These are phyloP conservation scores for Phytopythium mirpurense DNA, from an alignment of 352 stramenopile species.

Conservation along the genomic window DNA sequence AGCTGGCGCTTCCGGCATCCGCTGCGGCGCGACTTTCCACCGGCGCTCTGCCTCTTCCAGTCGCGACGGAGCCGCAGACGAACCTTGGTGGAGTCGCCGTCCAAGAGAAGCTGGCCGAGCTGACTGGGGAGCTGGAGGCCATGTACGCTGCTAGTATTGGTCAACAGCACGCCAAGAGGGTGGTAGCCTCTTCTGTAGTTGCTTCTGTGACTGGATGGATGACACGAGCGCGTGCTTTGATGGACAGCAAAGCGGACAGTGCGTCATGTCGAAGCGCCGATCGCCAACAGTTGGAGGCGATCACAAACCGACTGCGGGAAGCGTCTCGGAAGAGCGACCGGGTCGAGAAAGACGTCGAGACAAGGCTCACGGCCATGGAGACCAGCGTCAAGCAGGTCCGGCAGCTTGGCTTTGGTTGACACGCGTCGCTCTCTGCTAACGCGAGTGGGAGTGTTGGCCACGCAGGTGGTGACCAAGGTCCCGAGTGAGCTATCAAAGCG, in stretches of 20 bases:
- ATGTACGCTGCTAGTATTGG: slow-evolving; percentile 28
- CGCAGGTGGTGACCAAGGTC: slow-evolving; percentile 42
- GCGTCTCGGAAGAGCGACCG: slow-evolving; percentile 31
- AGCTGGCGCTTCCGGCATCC: slow-evolving; percentile 43
- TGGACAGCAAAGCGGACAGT: slow-evolving; percentile 32
- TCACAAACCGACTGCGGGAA: slow-evolving; percentile 56
- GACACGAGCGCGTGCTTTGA: background rate
- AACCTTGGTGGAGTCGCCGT: slow-evolving; percentile 11
- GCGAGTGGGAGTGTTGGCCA: background rate
- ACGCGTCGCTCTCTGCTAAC: no score
- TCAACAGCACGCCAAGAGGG: background rate
- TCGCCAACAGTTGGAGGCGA: slow-evolving; percentile 52
- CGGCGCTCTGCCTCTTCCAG: background rate
- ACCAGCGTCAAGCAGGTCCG: background rate
- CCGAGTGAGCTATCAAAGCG: slow-evolving; percentile 50
- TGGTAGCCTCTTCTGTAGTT: no score
- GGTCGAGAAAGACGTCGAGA: slow-evolving; percentile 41
- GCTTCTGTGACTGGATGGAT: no score
- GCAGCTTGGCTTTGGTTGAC: no score
- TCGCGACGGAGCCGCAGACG: no score
- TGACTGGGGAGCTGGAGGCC: slow-evolving; percentile 25
- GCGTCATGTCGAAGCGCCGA: slow-evolving; percentile 34
- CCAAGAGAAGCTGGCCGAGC: slow-evolving; percentile 34
- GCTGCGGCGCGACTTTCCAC: slow-evolving; percentile 28
- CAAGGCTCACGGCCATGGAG: background rate